Percentiles rank a stretch among this genome's conserved stretches.
phyloP scores from a whole-genome alignment of 2,329 filamentous ascomycete species.

The Purpureocillium takamizusanense region DNA sequence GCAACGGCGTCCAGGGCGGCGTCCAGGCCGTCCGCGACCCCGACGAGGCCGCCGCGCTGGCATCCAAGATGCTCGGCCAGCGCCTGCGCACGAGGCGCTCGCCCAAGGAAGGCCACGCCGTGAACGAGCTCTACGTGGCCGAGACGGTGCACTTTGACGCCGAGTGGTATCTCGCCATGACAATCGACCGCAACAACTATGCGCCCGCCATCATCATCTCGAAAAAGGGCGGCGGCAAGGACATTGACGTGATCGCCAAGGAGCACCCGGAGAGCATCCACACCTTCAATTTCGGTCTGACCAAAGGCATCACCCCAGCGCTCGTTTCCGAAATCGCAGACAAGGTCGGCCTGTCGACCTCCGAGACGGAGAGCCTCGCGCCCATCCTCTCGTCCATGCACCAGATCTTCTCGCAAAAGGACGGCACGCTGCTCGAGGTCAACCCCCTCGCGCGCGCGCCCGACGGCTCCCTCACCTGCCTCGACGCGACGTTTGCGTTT shows the following conservation, averaged over 20 bases:
- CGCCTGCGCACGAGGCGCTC: constrained; percentile 1
- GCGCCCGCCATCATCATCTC: constrained; percentile 28
- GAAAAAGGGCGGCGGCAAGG: constrained; percentile 9
- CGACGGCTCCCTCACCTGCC: constrained; percentile 19
- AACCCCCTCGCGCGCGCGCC: constrained; percentile 22
- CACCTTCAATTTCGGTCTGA: constrained; percentile 15
- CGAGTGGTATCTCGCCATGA: constrained; percentile 31
- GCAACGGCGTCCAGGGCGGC: constrained; percentile 5
- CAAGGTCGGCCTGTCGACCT: neutral
- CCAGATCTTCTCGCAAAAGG: constrained; percentile 32
- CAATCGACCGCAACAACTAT: constrained; percentile 31
- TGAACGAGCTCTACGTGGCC: constrained; percentile 26
- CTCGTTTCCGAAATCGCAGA: constrained; percentile 10
- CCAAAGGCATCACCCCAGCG: constrained; percentile 15
- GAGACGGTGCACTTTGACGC: constrained; percentile 18
- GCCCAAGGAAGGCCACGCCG: constrained; percentile 3
- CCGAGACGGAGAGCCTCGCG: constrained; percentile 8
- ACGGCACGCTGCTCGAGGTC: constrained; percentile 37
- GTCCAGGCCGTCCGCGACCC: constrained; percentile 6
- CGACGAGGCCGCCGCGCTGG: constrained; percentile 9
- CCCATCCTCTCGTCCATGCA: constrained; percentile 14
- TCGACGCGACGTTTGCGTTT: constrained; percentile 32
- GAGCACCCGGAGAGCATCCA: constrained; percentile 1
- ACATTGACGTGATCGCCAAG: constrained; percentile 11
- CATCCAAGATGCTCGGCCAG: constrained; percentile 11